Evolutionary conservation across 106 monocot genomes (phyloP).

Genomic region (Chionographis japonica): DNA sequence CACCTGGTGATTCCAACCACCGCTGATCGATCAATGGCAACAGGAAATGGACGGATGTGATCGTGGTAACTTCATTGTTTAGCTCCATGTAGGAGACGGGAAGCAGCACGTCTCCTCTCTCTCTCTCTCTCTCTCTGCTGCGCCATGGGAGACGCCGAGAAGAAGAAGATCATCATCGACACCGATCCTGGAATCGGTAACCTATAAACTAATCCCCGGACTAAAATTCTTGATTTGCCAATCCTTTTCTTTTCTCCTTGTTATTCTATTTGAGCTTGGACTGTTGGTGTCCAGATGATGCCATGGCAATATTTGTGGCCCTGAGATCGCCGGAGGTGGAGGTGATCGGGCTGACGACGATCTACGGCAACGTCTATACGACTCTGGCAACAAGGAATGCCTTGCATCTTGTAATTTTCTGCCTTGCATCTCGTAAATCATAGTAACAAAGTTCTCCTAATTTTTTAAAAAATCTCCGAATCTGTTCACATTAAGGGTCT

Average conservation of each 20-base stretch:
- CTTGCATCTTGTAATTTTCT: constrained; percentile 63
- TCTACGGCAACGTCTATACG: constrained; percentile 87
- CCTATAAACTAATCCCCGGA: not conserved
- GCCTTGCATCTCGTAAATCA: too few relatives aligned
- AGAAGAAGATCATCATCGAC: constrained; percentile 95
- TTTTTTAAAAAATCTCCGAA: too few relatives aligned
- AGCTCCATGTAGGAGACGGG: too few relatives aligned
- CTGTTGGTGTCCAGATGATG: constrained; percentile 56
- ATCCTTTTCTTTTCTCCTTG: not conserved
- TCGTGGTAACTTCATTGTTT: too few relatives aligned
- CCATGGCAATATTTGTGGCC: constrained; percentile 91
- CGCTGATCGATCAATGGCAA: too few relatives aligned
- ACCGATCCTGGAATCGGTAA: constrained; percentile 93
- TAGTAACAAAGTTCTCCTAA: too few relatives aligned
- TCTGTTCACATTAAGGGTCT: too few relatives aligned
- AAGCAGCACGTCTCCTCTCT: too few relatives aligned
- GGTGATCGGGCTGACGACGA: constrained; percentile 87
- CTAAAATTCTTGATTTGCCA: not conserved
- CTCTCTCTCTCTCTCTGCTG: not conserved
- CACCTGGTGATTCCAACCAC: too few relatives aligned
- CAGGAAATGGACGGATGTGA: too few relatives aligned
- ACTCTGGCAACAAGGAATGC: constrained; percentile 92
- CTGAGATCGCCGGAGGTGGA: constrained; percentile 89
- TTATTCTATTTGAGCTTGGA: not conserved
- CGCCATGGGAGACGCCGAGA: constrained; percentile 56